A percentile compares a stretch with the other conserved stretches of the same genome.
phyloP scores from a whole-genome alignment of 2,329 filamentous ascomycete species.

The Fusarium sp. region DNA sequence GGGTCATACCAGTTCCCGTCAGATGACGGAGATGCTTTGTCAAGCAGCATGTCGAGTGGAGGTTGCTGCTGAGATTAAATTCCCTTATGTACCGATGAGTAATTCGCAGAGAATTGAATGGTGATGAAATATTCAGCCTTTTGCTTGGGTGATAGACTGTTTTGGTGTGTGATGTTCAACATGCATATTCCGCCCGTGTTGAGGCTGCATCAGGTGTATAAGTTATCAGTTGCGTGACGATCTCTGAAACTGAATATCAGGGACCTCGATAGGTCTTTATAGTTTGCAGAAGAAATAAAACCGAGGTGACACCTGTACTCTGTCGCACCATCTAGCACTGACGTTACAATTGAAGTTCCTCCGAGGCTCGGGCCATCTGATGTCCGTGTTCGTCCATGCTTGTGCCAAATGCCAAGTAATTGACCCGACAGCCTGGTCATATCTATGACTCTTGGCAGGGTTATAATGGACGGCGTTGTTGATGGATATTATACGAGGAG shows the following conservation, averaged over 20 bases:
- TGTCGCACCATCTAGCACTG: constrained; percentile 24
- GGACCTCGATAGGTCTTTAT: constrained; percentile 21
- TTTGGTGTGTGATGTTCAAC: background rate
- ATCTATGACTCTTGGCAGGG: constrained; percentile 25
- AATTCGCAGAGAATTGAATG: constrained; percentile 29
- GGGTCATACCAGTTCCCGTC: constrained; percentile 20
- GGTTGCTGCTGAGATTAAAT: constrained; percentile 32
- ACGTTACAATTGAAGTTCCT: background rate
- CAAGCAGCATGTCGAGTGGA: constrained; percentile 27
- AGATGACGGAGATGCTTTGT: constrained; percentile 32
- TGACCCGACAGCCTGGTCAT: constrained; percentile 14
- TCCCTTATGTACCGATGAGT: constrained; percentile 43
- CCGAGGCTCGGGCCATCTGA: constrained; percentile 20
- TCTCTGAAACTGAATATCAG: background rate
- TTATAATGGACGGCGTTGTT: constrained; percentile 33
- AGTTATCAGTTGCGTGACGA: background rate
- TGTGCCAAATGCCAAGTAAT: constrained; percentile 18
- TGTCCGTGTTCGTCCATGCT: constrained; percentile 8
- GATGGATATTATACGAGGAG: constrained; percentile 14
- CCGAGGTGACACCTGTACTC: constrained; percentile 12
- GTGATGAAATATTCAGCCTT: constrained; percentile 11
- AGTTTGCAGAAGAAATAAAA: background rate
- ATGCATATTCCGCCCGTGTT: too few relatives aligned
- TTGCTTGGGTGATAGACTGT: background rate
- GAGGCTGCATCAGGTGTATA: too few relatives aligned